Evolutionary conservation across 768 basidiomycete genomes (phyloP), one percentile per base, ranked within the genome.

Genomic region (Trametopsis cervina): DNA sequence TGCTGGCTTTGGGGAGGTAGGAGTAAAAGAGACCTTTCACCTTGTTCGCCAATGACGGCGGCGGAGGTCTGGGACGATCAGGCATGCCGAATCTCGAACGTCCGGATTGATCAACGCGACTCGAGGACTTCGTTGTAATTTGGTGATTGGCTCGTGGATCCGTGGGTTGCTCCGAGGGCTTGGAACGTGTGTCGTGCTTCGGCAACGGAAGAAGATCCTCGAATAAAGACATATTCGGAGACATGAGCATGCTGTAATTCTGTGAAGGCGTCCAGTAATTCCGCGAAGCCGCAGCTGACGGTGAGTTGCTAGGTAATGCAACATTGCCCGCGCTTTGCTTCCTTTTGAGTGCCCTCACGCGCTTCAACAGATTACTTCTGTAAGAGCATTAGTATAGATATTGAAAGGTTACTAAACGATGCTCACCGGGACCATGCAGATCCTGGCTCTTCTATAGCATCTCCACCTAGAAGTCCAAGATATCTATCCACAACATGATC

Each of bases 401-500:
- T 22, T 47, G 18, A 38, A 39, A 5, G 15, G 26, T 46, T 49
- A 43, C 39, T 38, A 12, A 17, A 43, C 33, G 18, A 22, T 15
- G 63, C 77, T 29, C 57, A 88, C 87, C 72, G 67, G 9, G 69
- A 66, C 84, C 85, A 89, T 0, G 62, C 64, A 1, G 72, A 63
- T 0, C 79, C 79, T 41, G 72, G 71, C n/a, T 44, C 54, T 1
- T 56, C 49, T 4, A 77, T 38, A 1, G 65, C 56, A 0, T 68
- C 63, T 23, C 63, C 60, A 0, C 81, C 79, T 24, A 78, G 59
- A 2, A 37, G 48, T 24, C 60, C 61, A 12, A 75, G 55, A 59
- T 86, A 93, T 36, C 81, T 69, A 24, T 67, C 66, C 24, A 87
- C 75, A 1, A 93, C 85, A 23, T 71, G 64, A 2, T 76, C 77